These are phyloP conservation scores for Forsythia viridissima DNA, from an alignment of 257 asterid genomes.

Conservation along the genomic window DNA sequence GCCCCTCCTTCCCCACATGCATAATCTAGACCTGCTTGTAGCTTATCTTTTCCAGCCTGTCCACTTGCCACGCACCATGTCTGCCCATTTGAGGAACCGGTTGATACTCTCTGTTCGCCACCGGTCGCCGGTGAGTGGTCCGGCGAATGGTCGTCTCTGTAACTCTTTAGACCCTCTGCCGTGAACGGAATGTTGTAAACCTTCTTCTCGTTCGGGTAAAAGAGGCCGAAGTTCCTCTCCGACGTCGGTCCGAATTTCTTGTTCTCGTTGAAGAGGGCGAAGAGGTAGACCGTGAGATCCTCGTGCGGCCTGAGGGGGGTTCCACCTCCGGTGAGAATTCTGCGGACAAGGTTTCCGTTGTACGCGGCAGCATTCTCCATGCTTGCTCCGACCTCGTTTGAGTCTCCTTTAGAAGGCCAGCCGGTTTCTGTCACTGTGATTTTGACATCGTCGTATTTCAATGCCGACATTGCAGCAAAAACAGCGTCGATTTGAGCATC, in stretches of 20 bases:
- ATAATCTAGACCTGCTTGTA: slow-evolving; percentile 80
- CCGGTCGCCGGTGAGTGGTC: slow-evolving; percentile 42
- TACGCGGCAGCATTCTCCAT: slow-evolving; percentile 81
- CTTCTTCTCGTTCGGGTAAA: slow-evolving; percentile 70
- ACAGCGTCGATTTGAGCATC: slow-evolving; percentile 97
- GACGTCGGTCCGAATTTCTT: slow-evolving; percentile 79
- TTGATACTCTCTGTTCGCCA: slow-evolving; percentile 39
- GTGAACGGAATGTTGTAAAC: slow-evolving; percentile 80
- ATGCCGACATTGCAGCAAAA: slow-evolving; percentile 71
- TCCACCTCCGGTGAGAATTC: slow-evolving; percentile 79
- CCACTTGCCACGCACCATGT: slow-evolving; percentile 90
- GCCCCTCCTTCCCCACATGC: slow-evolving; percentile 97
- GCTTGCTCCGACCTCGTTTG: slow-evolving; percentile 72
- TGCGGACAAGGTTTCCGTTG: slow-evolving; percentile 68
- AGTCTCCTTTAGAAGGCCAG: slow-evolving; percentile 95
- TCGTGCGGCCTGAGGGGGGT: slow-evolving; percentile 75
- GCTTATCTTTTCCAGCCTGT: slow-evolving; percentile 54
- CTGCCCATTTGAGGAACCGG: slow-evolving; percentile 42
- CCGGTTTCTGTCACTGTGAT: slow-evolving; percentile 77
- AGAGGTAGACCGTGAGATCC: slow-evolving; percentile 62
- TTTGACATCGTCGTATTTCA: slow-evolving; percentile 62
- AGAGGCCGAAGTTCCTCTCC: slow-evolving; percentile 86
- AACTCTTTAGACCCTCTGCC: slow-evolving; percentile 46
- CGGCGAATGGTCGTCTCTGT: slow-evolving; percentile 37
- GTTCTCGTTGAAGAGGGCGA: slow-evolving; percentile 93